Base-by-base conservation (phyloP, 495 filamentous ascomycete genomes). In the Aspergillus conjunctus region DNA sequence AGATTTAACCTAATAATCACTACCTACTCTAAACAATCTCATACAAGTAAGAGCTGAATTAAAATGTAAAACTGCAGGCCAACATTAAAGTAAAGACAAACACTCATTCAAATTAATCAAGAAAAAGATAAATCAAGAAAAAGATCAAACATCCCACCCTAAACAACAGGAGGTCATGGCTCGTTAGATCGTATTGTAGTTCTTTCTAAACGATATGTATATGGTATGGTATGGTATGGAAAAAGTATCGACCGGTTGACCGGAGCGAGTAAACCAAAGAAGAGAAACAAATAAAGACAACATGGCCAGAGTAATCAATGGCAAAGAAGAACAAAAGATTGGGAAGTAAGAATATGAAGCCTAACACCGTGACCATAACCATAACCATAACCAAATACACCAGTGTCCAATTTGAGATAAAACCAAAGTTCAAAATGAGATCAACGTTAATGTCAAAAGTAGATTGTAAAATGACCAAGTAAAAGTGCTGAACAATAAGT, bases 141-240 rank as follows among this genome's bases (percentile, higher is more conserved):
- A 9, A 14, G 17, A 43, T 12, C 6, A 43, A 43, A 12, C 12
- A 43, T 11, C 44, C 20, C 18, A 7, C 44, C 44, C 20, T 22
- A 6, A 0, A 7, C 9, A 41, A 8, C 8, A 41, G 8, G 12
- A 26, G 52, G 20, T 55, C 52, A 44, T 55, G 52, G 44, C 20
- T 55, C 34, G 22, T 55, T 17, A 54, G 20, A 55, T 55, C 34
- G 52, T 44, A 55, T 55, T 26, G 10, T 55, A 39, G 26, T 26
- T 26, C 41, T 41, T 52, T 52, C 50, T 52, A 11, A 30, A 31
- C 9, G 37, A 15, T 52, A 52, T 21, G 22, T 34, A 52, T 31
- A 34, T 26, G 9, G 45, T 49, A 49, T 49, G 37, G 18, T 5
- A 26, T 26, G 26, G 5, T 26, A 5, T 2, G 2, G 14, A 8